Percentiles rank a stretch among this genome's conserved stretches.
Evolutionary conservation across 352 stramenopile genomes (phyloP).

Genomic region (Phytophthora tubulina): DNA sequence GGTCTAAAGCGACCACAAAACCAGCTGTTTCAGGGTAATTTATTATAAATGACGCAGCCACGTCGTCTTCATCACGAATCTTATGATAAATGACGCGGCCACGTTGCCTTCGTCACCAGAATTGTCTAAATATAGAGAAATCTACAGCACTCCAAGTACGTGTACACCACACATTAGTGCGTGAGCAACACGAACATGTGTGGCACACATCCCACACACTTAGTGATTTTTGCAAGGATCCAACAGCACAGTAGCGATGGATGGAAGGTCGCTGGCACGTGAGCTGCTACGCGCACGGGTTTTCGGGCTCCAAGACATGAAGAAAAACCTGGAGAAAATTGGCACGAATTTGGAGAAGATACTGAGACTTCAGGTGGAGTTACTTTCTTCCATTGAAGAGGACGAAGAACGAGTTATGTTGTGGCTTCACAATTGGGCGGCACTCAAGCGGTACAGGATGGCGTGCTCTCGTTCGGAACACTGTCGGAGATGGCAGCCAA

Average conservation of each 20-base stretch:
- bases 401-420: not conserved
- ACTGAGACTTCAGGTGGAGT: not conserved
- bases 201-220: not conserved
- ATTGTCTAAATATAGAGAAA: conserved; percentile 1
- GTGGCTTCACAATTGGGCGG: not conserved
- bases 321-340: not conserved
- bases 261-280: not conserved
- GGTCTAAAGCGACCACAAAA: not conserved
- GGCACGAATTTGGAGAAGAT: not conserved
- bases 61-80: not conserved
- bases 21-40: not conserved
- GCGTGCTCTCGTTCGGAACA: not conserved
- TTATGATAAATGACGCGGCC: not conserved
- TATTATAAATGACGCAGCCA: conserved; percentile 2
- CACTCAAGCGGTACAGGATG: not conserved
- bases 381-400: not conserved
- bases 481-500: not conserved
- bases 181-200: not conserved
- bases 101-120: not conserved
- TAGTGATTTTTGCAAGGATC: no score
- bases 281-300: not conserved
- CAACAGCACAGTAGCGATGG: no score
- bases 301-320: not conserved
- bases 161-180: not conserved
- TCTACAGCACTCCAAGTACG: no score